phyloP scores from a whole-genome alignment of 768 basidiomycete genomes.

The Favolaschia claudopus region DNA sequence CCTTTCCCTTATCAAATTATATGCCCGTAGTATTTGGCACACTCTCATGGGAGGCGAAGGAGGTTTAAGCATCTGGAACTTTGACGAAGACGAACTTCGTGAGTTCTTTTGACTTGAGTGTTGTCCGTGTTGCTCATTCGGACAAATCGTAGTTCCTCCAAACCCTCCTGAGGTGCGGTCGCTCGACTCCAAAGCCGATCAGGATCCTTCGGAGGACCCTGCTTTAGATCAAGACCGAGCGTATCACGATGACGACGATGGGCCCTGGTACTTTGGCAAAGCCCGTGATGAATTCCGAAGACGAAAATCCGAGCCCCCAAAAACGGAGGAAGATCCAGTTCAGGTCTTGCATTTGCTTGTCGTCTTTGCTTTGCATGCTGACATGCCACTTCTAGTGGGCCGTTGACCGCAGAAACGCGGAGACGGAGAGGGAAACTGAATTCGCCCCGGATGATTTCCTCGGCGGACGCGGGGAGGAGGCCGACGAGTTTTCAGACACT shows the following conservation, averaged over 20 bases:
- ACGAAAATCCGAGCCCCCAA: constrained; percentile 51
- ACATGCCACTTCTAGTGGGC: constrained; percentile 71
- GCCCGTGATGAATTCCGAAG: constrained; percentile 80
- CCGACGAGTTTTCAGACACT: constrained; percentile 81
- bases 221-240: constrained; percentile 42
- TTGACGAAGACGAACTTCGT: constrained; percentile 56
- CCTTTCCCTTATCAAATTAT: constrained; percentile 83
- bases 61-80: constrained; percentile 71
- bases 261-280: constrained; percentile 84
- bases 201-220: constrained; percentile 33
- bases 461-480: constrained; percentile 73
- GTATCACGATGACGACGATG: constrained; percentile 62
- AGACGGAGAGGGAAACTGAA: constrained; percentile 76
- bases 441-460: constrained; percentile 87
- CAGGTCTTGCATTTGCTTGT: constrained; percentile 53
- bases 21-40: constrained; percentile 85
- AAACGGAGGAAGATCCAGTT: constrained; percentile 75
- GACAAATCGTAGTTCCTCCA: not conserved
- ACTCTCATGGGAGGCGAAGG: constrained; percentile 75
- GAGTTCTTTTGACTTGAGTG: constrained; percentile 19
- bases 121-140: not conserved
- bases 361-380: not conserved
- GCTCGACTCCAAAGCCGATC: constrained; percentile 46
- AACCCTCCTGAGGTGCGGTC: constrained; percentile 45
- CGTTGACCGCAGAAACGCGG: constrained; percentile 72